phyloP scores from a whole-genome alignment of 805 yeast species.

The Zygoascus biomembranicola region DNA sequence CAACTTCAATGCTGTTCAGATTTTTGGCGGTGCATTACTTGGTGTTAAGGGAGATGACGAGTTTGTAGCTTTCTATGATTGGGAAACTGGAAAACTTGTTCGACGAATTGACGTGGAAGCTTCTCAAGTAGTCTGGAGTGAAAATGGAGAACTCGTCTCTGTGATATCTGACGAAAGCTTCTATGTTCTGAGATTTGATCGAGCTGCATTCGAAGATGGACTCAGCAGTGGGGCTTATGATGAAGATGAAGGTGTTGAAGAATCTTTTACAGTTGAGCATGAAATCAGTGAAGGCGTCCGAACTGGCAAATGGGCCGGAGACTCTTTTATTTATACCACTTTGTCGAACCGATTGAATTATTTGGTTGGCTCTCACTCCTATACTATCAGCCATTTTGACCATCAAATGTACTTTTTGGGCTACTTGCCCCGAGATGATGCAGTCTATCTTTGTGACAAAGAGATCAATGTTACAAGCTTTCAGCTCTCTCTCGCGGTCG shows the following conservation, averaged over 20 bases:
- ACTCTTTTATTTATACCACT: slow-evolving; percentile 89
- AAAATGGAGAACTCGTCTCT: slow-evolving; percentile 81
- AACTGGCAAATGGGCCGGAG: slow-evolving; percentile 95
- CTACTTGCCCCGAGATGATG: slow-evolving; percentile 83
- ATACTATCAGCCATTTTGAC: slow-evolving; percentile 89
- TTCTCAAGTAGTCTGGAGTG: slow-evolving; percentile 82
- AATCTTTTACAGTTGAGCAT: slow-evolving; percentile 72
- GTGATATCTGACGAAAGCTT: slow-evolving; percentile 64
- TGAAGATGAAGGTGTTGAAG: slow-evolving; percentile 84
- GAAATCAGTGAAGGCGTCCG: slow-evolving; percentile 75
- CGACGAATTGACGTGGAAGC: slow-evolving; percentile 80
- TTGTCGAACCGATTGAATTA: slow-evolving; percentile 81
- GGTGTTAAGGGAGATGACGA: slow-evolving; percentile 75
- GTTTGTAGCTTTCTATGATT: slow-evolving; percentile 81
- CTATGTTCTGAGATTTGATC: slow-evolving; percentile 68
- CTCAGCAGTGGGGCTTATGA: slow-evolving; percentile 48
- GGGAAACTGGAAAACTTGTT: slow-evolving; percentile 82
- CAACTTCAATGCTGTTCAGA: slow-evolving; percentile 47
- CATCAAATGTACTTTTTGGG: slow-evolving; percentile 81
- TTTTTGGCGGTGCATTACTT: slow-evolving; percentile 82
- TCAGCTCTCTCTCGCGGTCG: slow-evolving; percentile 71
- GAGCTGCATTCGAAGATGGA: slow-evolving; percentile 57
- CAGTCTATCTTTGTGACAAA: slow-evolving; percentile 85
- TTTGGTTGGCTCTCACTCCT: slow-evolving; percentile 88
- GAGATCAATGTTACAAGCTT: slow-evolving; percentile 77